Evolutionary conservation across 2,329 filamentous ascomycete genomes (phyloP).

Genomic region (Diplodia corticola): DNA sequence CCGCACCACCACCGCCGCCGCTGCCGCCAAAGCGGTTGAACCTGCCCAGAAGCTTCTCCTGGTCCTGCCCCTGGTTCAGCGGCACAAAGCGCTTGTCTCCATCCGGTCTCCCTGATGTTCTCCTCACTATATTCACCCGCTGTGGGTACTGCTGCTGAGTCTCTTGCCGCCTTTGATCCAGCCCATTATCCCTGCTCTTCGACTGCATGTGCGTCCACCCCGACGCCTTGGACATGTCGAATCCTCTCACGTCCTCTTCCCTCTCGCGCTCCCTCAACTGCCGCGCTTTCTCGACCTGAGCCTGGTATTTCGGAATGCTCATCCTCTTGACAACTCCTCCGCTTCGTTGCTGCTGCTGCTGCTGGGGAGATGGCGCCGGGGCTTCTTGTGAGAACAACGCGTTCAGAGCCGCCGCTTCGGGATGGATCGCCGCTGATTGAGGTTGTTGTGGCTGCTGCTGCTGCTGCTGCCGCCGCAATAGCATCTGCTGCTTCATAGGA

Average conservation of each 20-base stretch:
- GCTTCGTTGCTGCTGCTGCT: background rate
- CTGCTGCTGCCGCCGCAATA: too few species aligned
- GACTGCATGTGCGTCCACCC: constrained; percentile 12
- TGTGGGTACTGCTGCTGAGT: background rate
- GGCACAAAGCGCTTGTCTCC: background rate
- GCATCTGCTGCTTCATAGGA: too few species aligned
- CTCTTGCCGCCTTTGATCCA: background rate
- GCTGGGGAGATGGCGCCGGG: too few species aligned
- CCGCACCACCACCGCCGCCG: background rate
- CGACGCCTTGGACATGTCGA: background rate
- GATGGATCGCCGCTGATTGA: background rate
- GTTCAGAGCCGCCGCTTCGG: background rate
- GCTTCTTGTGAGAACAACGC: too few species aligned
- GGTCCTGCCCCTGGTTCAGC: background rate
- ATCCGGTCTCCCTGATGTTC: background rate
- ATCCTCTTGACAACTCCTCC: background rate
- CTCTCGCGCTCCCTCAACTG: background rate
- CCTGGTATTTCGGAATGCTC: background rate
- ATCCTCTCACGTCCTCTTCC: background rate
- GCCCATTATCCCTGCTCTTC: background rate
- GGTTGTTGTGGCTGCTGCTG: too few species aligned
- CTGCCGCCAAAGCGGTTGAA: background rate
- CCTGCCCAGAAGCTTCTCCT: background rate
- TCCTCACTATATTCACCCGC: background rate
- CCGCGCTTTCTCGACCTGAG: background rate